Conservation (phyloP, 371 early-diverging fungal genomes). For the Cokeromyces recurvatus region DNA sequence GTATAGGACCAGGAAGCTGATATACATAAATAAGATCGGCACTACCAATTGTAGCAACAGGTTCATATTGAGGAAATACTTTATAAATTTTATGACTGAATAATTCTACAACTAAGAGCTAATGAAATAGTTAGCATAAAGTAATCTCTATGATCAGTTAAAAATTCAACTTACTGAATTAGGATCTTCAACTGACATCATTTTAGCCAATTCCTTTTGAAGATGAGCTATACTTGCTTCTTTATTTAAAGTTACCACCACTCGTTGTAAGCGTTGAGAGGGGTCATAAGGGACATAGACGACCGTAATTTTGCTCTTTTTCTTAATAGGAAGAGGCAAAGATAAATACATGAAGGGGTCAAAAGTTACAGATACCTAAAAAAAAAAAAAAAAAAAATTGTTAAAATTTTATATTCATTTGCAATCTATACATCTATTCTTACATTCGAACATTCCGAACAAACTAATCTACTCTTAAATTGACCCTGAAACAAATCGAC, state of each 20-base stretch:
- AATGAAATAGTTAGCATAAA: constrained; percentile 6
- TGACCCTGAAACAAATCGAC: constrained; percentile 84
- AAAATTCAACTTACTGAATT: constrained; percentile 27
- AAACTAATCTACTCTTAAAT: constrained; percentile 71
- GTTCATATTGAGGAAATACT: constrained; percentile 57
- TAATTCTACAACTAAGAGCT: constrained; percentile 62
- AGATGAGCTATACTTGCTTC: constrained; percentile 63
- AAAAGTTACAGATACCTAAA: constrained; percentile 56
- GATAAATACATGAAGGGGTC: constrained; percentile 75
- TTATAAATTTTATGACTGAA: constrained; percentile 59
- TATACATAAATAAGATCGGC: constrained; percentile 67
- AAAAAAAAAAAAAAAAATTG: not conserved
- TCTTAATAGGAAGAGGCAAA: constrained; percentile 56
- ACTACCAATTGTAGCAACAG: constrained; percentile 51
- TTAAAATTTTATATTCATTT: too few relatives aligned
- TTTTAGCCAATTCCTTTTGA: constrained; percentile 58
- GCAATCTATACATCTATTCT: not conserved
- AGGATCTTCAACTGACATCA: constrained; percentile 44
- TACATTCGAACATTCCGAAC: constrained; percentile 59
- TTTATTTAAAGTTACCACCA: constrained; percentile 37
- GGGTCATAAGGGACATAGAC: constrained; percentile 56
- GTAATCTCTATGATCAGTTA: too few relatives aligned
- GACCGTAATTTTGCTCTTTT: constrained; percentile 41
- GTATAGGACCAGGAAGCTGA: constrained; percentile 49
- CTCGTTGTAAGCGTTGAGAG: constrained; percentile 20